These are phyloP conservation scores for Leucocoprinus birnbaumii DNA, from an alignment of 768 basidiomycete genomes.

Conservation along the genomic window DNA sequence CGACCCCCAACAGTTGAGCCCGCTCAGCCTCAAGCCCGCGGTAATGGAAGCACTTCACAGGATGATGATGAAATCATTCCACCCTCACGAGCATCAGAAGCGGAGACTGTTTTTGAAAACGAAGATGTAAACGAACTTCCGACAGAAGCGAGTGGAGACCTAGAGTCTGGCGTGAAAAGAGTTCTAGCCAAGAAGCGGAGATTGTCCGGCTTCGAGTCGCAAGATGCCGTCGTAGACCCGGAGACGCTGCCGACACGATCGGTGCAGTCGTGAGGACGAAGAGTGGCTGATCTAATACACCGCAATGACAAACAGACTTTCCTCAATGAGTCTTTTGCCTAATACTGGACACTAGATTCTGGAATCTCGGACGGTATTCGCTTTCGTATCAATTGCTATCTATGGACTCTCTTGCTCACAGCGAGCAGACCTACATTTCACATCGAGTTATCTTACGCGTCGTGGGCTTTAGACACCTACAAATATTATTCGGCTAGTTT, in stretches of 20 bases:
- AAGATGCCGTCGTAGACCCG: conserved; percentile 1
- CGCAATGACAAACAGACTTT: too few relatives aligned
- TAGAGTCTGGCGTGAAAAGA: neutral
- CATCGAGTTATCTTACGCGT: too few relatives aligned
- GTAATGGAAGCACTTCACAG: neutral
- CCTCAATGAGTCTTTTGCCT: too few relatives aligned
- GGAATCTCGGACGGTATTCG: too few relatives aligned
- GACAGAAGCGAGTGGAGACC: neutral
- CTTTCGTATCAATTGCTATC: too few relatives aligned
- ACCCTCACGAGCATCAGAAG: conserved; percentile 9
- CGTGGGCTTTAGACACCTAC: too few relatives aligned
- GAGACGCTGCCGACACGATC: neutral
- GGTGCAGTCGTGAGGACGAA: neutral
- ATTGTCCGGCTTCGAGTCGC: conserved; percentile 12
- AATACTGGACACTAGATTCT: too few relatives aligned
- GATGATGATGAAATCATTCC: conserved; percentile 8
- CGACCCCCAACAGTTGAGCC: conserved; percentile 11
- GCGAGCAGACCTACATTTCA: too few relatives aligned
- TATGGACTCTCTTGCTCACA: too few relatives aligned
- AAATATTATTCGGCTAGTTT: too few relatives aligned
- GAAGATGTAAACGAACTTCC: conserved; percentile 4
- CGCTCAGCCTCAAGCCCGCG: neutral
- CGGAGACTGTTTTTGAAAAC: neutral
- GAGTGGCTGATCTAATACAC: too few relatives aligned
- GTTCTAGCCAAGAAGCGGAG: neutral